Percentiles rank a stretch among this genome's conserved stretches.
Conservation (phyloP, 1,284 basidiomycete species). For the Trametes hirsuta region DNA sequence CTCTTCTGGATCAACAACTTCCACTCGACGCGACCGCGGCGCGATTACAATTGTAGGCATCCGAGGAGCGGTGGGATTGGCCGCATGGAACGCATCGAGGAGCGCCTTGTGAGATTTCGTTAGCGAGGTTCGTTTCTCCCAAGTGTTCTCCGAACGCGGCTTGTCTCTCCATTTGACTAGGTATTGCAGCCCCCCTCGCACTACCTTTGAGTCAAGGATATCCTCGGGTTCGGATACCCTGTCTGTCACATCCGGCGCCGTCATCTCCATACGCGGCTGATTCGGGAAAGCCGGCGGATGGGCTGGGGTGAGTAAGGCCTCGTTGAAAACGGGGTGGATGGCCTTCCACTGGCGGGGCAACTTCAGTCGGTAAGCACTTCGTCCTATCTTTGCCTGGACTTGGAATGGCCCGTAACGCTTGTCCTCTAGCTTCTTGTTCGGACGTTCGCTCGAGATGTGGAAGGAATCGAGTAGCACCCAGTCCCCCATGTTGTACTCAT, state of each 20-base stretch:
- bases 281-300: neutral
- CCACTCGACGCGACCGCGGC: neutral
- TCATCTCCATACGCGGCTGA: neutral
- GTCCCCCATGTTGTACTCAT: slow-evolving; percentile 31
- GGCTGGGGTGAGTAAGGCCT: slow-evolving; percentile 28
- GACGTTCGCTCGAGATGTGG: slow-evolving; percentile 34
- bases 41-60: neutral
- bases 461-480: slow-evolving; percentile 33
- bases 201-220: slow-evolving; percentile 3
- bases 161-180: slow-evolving; percentile 17
- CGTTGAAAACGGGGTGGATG: slow-evolving; percentile 44
- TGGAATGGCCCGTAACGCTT: slow-evolving; percentile 40
- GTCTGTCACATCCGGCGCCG: neutral
- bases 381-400: slow-evolving; percentile 31
- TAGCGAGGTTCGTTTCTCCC: slow-evolving; percentile 5
- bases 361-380: slow-evolving; percentile 33
- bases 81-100: slow-evolving; percentile 3
- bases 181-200: slow-evolving; percentile 3
- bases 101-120: neutral
- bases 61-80: neutral
- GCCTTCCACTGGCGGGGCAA: slow-evolving; percentile 34
- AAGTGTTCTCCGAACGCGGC: slow-evolving; percentile 14
- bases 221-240: neutral
- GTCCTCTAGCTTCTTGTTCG: slow-evolving; percentile 38
- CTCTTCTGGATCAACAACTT: neutral